These are phyloP conservation scores for Skeletonema grethae DNA, from an alignment of 108 stramenopile genomes.

Conservation along the genomic window DNA sequence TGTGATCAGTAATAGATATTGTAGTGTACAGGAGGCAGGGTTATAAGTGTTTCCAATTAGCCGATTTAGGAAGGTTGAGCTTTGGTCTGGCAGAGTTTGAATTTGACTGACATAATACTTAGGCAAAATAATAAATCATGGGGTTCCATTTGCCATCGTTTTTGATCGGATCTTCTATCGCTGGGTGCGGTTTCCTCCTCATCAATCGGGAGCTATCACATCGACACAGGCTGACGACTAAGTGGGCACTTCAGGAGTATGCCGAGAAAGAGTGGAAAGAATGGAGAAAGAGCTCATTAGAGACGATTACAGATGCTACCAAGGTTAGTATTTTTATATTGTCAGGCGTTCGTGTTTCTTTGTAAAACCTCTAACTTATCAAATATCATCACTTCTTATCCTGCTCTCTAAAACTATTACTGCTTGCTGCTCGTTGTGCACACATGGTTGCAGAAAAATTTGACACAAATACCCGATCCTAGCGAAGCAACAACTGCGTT, in stretches of 20 bases:
- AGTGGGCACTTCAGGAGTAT: constrained; percentile 62
- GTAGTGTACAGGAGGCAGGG: no score
- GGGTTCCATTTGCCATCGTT: constrained; percentile 65
- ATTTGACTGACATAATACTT: neutral
- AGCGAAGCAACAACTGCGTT: constrained; percentile 1
- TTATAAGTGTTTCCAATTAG: no score
- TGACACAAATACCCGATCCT: constrained; percentile 3
- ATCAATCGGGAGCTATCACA: constrained; percentile 69
- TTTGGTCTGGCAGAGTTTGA: no score
- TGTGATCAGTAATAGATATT: no score
- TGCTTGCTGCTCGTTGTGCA: neutral
- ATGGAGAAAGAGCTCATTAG: constrained; percentile 22
- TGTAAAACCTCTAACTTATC: neutral
- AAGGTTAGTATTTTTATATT: constrained; percentile 25
- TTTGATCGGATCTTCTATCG: constrained; percentile 59
- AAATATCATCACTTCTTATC: no score
- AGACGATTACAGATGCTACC: constrained; percentile 28
- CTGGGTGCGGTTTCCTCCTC: constrained; percentile 59
- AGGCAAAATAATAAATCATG: constrained; percentile 28
- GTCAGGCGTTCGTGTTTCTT: neutral
- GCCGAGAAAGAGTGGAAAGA: constrained; percentile 47
- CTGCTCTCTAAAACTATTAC: neutral
- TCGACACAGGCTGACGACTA: constrained; percentile 54
- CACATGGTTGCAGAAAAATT: neutral
- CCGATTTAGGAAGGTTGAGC: no score